Evolutionary conservation across 2,329 filamentous ascomycete species (phyloP).

Genomic region (Dactylellina sp.): DNA sequence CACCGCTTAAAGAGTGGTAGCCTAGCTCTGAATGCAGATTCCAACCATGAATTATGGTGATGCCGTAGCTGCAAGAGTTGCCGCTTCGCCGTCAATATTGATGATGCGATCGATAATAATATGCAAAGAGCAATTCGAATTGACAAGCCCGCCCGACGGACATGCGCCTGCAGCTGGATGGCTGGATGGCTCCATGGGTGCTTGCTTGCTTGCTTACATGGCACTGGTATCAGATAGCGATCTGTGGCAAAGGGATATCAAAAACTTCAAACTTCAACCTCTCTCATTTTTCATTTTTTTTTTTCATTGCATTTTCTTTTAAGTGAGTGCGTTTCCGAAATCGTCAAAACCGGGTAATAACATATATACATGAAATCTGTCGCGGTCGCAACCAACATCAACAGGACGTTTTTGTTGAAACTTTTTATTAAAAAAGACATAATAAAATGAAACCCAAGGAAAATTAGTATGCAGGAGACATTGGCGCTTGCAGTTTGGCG

Average conservation of each 20-base stretch:
- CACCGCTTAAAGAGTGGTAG: slow-evolving; percentile 16
- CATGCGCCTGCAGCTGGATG: too few species aligned
- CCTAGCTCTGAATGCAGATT: slow-evolving; percentile 29
- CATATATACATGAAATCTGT: slow-evolving; percentile 41
- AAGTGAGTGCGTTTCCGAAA: not conserved
- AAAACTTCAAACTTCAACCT: slow-evolving; percentile 26
- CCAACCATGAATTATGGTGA: not conserved
- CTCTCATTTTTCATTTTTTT: slow-evolving; percentile 34
- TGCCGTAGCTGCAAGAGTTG: slow-evolving; percentile 6
- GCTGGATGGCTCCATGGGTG: too few species aligned
- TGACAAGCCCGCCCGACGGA: not conserved
- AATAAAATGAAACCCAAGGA: slow-evolving; percentile 42
- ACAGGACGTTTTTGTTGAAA: slow-evolving; percentile 10
- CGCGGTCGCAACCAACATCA: slow-evolving; percentile 23
- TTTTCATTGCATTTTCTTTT: slow-evolving; percentile 26
- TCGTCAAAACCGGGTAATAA: slow-evolving; percentile 19
- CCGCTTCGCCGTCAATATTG: slow-evolving; percentile 32
- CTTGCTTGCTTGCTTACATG: slow-evolving; percentile 8
- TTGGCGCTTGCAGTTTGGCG: slow-evolving; percentile 44
- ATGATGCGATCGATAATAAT: slow-evolving; percentile 7
- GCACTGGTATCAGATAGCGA: slow-evolving; percentile 39
- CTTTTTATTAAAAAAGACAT: slow-evolving; percentile 40
- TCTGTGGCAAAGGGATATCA: slow-evolving; percentile 1
- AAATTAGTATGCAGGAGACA: slow-evolving; percentile 48
- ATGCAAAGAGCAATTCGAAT: slow-evolving; percentile 18